Percentiles rank a stretch among this genome's conserved stretches.
These are phyloP conservation scores for Lanmaoa rubissima DNA, from an alignment of 768 basidiomycete species.

Conservation along the genomic window DNA sequence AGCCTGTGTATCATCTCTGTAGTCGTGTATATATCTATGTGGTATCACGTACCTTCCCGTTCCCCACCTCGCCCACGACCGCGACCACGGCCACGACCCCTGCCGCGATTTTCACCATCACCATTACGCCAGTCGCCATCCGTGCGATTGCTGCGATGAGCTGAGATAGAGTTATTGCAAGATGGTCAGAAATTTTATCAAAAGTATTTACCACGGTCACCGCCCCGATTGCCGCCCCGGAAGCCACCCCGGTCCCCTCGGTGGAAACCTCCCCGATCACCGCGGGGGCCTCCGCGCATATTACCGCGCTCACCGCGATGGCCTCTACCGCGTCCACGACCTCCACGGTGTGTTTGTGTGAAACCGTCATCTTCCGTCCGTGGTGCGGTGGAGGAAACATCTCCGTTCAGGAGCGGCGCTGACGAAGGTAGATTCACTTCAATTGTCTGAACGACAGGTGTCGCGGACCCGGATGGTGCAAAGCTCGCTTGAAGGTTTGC, in stretches of 20 bases:
- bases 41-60: conserved; percentile 35
- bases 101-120: conserved; percentile 39
- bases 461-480: conserved; percentile 69
- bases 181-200: background rate
- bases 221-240: conserved; percentile 35
- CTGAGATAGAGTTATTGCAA: conserved; percentile 4
- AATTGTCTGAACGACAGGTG: conserved; percentile 43
- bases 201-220: conserved; percentile 22
- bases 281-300: conserved; percentile 42
- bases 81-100: conserved; percentile 45
- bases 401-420: conserved; percentile 20
- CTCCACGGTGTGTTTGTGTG: conserved; percentile 42
- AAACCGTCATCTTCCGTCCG: conserved; percentile 63
- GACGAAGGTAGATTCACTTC: conserved; percentile 34
- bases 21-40: background rate
- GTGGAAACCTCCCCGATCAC: conserved; percentile 34
- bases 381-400: conserved; percentile 22
- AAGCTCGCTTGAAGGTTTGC: conserved; percentile 74
- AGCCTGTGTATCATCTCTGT: conserved; percentile 11
- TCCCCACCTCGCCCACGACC: conserved; percentile 42
- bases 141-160: conserved; percentile 18
- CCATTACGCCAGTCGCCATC: conserved; percentile 51
- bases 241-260: conserved; percentile 36
- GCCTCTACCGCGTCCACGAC: conserved; percentile 47
- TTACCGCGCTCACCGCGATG: conserved; percentile 42